Evolutionary conservation across 164 flowering plant species (phyloP).

Genomic region (Paratinospora sagittata): DNA sequence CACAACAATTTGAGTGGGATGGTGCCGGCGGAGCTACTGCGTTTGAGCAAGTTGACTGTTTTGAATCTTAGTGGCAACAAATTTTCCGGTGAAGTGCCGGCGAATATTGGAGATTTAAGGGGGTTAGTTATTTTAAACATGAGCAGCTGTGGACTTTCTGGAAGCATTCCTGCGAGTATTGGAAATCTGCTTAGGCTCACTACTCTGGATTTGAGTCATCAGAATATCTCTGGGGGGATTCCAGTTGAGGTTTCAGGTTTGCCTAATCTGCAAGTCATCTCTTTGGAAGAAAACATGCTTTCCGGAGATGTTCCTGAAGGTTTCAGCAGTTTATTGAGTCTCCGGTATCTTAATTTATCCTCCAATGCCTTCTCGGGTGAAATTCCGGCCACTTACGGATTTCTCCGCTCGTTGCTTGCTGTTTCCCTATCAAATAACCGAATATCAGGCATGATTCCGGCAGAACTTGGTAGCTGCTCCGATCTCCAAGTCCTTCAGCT

Average conservation of each 20-base stretch:
- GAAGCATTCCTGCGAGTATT: conserved; percentile 44
- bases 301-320: conserved; percentile 64
- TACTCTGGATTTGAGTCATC: conserved; percentile 59
- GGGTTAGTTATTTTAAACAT: conserved; percentile 42
- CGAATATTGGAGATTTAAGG: conserved; percentile 34
- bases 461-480: conserved; percentile 54
- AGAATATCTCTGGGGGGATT: conserved; percentile 48
- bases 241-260: conserved; percentile 64
- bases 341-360: conserved; percentile 45
- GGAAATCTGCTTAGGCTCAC: conserved; percentile 45
- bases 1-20: conserved; percentile 43
- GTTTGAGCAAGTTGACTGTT: conserved; percentile 39
- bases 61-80: conserved; percentile 48
- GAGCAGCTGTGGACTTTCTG: conserved; percentile 54
- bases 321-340: conserved; percentile 53
- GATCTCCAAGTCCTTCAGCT: conserved; percentile 47
- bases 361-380: conserved; percentile 47
- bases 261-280: conserved; percentile 52
- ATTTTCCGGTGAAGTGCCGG: conserved; percentile 38
- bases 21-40: conserved; percentile 40
- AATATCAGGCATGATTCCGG: conserved; percentile 40
- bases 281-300: conserved; percentile 47
- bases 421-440: conserved; percentile 48
- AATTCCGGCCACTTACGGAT: conserved; percentile 54
- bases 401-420: conserved; percentile 33